phyloP scores from a whole-genome alignment of 345 rosid species.

The Rhodamnia rubescens region DNA sequence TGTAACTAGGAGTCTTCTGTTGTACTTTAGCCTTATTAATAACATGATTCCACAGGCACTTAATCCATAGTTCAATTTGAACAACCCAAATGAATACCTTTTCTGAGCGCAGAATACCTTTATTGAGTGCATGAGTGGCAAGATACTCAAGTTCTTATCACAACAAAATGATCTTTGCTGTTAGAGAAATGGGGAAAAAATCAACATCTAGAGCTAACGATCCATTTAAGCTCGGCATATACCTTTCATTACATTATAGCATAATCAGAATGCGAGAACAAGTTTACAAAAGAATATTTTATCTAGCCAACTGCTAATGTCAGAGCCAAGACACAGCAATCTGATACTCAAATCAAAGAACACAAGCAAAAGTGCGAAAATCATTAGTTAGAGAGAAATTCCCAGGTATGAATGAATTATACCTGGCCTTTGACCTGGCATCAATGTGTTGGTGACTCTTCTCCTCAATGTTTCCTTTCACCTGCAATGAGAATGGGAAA shows the following conservation, averaged over 20 bases:
- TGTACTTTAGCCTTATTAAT: not conserved
- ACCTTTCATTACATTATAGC: not conserved
- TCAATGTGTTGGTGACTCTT: conserved; percentile 36
- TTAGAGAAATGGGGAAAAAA: not conserved
- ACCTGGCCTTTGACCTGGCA: conserved; percentile 93
- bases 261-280: not conserved
- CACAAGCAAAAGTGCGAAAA: not conserved
- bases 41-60: not conserved
- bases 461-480: conserved; percentile 15
- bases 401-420: not conserved
- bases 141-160: not conserved
- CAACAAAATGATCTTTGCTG: not conserved
- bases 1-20: not conserved
- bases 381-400: not conserved
- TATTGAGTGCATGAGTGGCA: not conserved
- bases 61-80: not conserved
- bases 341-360: not conserved
- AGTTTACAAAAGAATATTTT: not conserved
- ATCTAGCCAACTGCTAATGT: not conserved
- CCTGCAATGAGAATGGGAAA: conserved; percentile 26
- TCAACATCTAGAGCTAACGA: not conserved
- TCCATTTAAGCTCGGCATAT: not conserved
- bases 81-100: not conserved
- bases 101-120: not conserved
- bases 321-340: not conserved